Base-by-base conservation (phyloP, 2,329 filamentous ascomycete species). In the Aspergillus cejpii region DNA sequence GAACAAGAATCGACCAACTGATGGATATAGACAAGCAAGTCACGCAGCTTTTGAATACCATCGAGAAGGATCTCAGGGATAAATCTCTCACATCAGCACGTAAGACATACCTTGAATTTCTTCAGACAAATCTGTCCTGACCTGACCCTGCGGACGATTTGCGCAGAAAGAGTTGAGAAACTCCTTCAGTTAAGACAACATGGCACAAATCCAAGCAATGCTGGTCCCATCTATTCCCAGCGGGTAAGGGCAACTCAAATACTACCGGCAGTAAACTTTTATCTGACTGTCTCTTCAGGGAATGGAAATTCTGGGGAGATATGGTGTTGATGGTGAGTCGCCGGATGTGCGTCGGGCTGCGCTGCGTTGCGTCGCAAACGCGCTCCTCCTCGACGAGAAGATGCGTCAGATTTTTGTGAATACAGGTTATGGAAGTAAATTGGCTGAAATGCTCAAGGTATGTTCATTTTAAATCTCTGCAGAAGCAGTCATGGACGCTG, bases 161-260 rank as follows among this genome's bases (percentile, higher is more conserved):
- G 11, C 14, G 42, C 47, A 69, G 67, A 66, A 45, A 60, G 60
- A n/a, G 58, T 63, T 6, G 60, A 70, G 23, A 62, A 68, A 12
- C 69, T 83, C 15, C 67, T 74, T 41, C 66, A 88, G 55, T 74
- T 96, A 39, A 95, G 95, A 66, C 73, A 90, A 24, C 79, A 86
- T 58, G 85, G 89, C 5, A 81, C 89, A 48, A 81, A 84, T 56
- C 79, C 83, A 6, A 72, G 71, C 23, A 75, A 87, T 66, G 82
- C 89, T 21, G 84, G 84, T 46, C 84, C 87, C 1, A 91, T 97
- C 46, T 96, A 92, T 67, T 84, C 85, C n/a, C 77, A 79, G 65
- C 73, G 84, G 67, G 88, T 85, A 74, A 53, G 73, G 3, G n/a
- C 7, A 17, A 14, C 10, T 15, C 19, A 20, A 15, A 6, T 31